Conservation (phyloP, 208 protist species). For the Leishmania braziliensis region DNA sequence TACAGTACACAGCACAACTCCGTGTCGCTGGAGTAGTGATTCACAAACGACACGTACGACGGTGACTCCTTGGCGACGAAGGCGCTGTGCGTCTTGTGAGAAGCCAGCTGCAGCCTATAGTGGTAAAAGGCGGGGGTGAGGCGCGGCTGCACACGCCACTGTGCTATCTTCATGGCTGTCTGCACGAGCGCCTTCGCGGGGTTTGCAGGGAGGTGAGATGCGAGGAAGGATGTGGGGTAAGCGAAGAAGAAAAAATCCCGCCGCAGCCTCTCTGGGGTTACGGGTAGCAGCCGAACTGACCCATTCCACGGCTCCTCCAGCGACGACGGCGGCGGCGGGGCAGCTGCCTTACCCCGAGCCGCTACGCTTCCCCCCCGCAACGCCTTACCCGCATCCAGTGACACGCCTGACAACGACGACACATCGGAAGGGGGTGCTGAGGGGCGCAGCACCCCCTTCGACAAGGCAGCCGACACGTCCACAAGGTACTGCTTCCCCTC, state of each 20-base stretch:
- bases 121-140: conserved; percentile 72
- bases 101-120: conserved; percentile 49
- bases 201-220: conserved; percentile 59
- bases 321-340: background rate
- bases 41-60: conserved; percentile 66
- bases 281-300: conserved; percentile 9
- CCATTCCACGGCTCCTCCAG: background rate
- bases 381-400: background rate
- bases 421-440: background rate
- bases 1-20: conserved; percentile 86
- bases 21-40: conserved; percentile 49
- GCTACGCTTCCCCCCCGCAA: too few species aligned
- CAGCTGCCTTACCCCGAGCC: background rate
- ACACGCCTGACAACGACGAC: conserved; percentile 3
- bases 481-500: conserved; percentile 57
- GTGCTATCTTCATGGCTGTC: conserved; percentile 32
- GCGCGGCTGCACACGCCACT: conserved; percentile 61
- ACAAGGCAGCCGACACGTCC: conserved; percentile 54
- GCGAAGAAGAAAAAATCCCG: conserved; percentile 82
- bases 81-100: conserved; percentile 48
- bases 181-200: conserved; percentile 44
- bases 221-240: conserved; percentile 58
- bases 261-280: conserved; percentile 24
- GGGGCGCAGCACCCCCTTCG: conserved; percentile 37
- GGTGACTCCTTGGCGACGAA: conserved; percentile 61